Evolutionary conservation across 305 asterid species (phyloP), one percentile per base, ranked within the genome.

Genomic region (Petunia hybrid): DNA sequence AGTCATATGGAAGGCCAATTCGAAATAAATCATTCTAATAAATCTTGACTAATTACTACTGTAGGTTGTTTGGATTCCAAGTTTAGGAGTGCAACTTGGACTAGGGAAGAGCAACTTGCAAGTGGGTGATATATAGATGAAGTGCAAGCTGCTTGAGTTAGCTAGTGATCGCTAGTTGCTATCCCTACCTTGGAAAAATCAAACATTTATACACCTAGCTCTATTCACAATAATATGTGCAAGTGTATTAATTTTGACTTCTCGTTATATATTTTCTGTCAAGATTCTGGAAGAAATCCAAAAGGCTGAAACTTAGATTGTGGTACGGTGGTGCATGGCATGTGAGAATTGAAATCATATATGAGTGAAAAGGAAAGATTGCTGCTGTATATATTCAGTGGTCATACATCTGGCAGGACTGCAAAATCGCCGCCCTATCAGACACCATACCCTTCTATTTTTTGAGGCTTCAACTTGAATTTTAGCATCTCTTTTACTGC

Each of bases 1-100:
- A n/a, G n/a, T n/a, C n/a, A n/a, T n/a, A n/a, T n/a, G n/a, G n/a
- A n/a, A n/a, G n/a, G n/a, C n/a, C n/a, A n/a, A n/a, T n/a, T n/a
- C n/a, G n/a, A n/a, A n/a, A n/a, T n/a, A n/a, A n/a, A n/a, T n/a
- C n/a, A n/a, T n/a, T n/a, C n/a, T n/a, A n/a, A n/a, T n/a, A n/a
- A n/a, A n/a, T n/a, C n/a, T n/a, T n/a, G n/a, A n/a, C n/a, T n/a
- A n/a, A n/a, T n/a, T n/a, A n/a, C n/a, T n/a, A n/a, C n/a, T n/a
- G n/a, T n/a, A n/a, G n/a, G n/a, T n/a, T n/a, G n/a, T n/a, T n/a
- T n/a, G n/a, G n/a, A n/a, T n/a, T 46, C 40, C 40, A 45, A 45
- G n/a, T n/a, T n/a, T n/a, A 31, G 12, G 77, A 31, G 60, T 70
- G 42, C 77, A 70, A 70, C 10, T 70, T 70, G 77, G 77, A 70